Percentiles rank a stretch among this genome's conserved stretches.
Conservation (phyloP, 2,329 filamentous ascomycete genomes). For the Fusarium bactridioides region DNA sequence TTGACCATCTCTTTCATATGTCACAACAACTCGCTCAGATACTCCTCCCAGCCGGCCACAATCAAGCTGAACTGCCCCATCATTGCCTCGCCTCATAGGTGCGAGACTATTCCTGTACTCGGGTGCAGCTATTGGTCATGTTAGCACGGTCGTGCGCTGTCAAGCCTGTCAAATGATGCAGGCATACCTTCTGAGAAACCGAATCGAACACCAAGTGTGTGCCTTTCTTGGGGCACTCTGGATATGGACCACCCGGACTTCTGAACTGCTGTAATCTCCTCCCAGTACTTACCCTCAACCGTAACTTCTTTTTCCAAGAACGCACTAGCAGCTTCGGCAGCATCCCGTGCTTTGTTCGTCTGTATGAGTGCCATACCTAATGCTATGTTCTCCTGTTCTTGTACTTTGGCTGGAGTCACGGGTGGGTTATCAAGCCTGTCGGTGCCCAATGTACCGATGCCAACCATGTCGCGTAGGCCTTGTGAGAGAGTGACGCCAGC, state of each 20-base stretch:
- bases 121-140: slow-evolving; percentile 53
- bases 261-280: slow-evolving; percentile 81
- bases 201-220: slow-evolving; percentile 84
- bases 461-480: slow-evolving; percentile 73
- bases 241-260: slow-evolving; percentile 88
- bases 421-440: slow-evolving; percentile 70
- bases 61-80: slow-evolving; percentile 80
- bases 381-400: slow-evolving; percentile 65
- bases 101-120: slow-evolving; percentile 77
- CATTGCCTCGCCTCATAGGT: slow-evolving; percentile 75
- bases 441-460: slow-evolving; percentile 76
- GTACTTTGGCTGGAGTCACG: slow-evolving; percentile 60
- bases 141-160: slow-evolving; percentile 37
- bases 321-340: slow-evolving; percentile 74
- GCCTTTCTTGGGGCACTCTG: slow-evolving; percentile 74
- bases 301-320: slow-evolving; percentile 79
- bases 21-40: slow-evolving; percentile 72
- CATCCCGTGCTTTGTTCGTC: slow-evolving; percentile 77
- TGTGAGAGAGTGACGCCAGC: slow-evolving; percentile 75
- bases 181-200: slow-evolving; percentile 79
- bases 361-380: slow-evolving; percentile 81
- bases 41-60: slow-evolving; percentile 59
- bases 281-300: slow-evolving; percentile 88
- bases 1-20: slow-evolving; percentile 64
- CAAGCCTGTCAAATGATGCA: slow-evolving; percentile 12